A percentile compares a stretch with the other conserved stretches of the same genome.
These are phyloP conservation scores for Wickerhamiella allomyrinae DNA, from an alignment of 805 yeast species.

Conservation along the genomic window DNA sequence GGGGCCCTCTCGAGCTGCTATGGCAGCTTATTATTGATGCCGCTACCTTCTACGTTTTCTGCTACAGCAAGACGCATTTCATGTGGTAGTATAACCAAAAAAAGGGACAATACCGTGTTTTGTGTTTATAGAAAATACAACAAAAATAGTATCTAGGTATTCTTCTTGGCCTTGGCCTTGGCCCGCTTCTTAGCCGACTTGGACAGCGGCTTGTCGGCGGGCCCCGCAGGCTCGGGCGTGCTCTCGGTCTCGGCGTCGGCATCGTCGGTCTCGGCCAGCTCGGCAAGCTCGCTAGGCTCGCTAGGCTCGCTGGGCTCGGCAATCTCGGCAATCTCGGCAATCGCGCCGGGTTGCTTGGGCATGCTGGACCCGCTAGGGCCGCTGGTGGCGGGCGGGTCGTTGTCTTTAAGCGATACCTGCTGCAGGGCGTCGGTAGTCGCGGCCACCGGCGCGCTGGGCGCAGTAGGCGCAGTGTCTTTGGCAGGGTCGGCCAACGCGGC, in stretches of 20 bases:
- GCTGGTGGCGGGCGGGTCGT: not conserved
- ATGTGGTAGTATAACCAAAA: slow-evolving; percentile 51
- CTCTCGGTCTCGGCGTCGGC: not conserved
- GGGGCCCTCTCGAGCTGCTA: slow-evolving; percentile 36
- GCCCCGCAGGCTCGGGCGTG: slow-evolving; percentile 1
- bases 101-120: no score
- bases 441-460: not conserved
- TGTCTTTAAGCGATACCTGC: not conserved
- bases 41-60: slow-evolving; percentile 40
- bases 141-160: not conserved
- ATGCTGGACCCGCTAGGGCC: no score
- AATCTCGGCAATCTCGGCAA: no score
- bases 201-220: not conserved
- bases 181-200: slow-evolving; percentile 1
- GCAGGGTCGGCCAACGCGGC: not conserved
- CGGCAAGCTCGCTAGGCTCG: no score
- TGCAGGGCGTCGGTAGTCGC: no score
- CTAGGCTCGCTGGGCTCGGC: no score
- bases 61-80: slow-evolving; percentile 53
- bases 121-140: no score
- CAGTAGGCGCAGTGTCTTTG: not conserved
- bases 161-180: slow-evolving; percentile 3
- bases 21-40: slow-evolving; percentile 51
- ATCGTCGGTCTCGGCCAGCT: not conserved
- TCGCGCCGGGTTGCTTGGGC: no score